Percentiles rank a stretch among this genome's conserved stretches.
Conservation (phyloP, 257 asterid species). For the Eucommia ulmoides region DNA sequence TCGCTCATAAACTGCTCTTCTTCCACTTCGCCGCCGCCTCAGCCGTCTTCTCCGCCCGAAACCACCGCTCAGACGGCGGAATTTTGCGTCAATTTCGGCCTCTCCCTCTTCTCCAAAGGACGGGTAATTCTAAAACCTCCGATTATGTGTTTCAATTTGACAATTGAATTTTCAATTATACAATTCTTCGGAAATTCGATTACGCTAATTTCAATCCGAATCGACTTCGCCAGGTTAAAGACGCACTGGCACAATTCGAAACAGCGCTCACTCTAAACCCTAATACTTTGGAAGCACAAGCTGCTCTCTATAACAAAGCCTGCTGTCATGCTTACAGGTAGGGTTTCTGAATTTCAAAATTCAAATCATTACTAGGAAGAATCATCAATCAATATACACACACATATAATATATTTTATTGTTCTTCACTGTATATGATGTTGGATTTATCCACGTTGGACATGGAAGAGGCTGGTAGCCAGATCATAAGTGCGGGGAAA, state of each 20-base stretch:
- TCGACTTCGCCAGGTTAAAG: conserved; percentile 49
- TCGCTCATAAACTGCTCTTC: conserved; percentile 36
- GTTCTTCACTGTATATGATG: no score
- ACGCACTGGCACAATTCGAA: conserved; percentile 79
- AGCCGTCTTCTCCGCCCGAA: conserved; percentile 38
- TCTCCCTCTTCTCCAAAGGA: conserved; percentile 74
- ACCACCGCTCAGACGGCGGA: conserved; percentile 47
- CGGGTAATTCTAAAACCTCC: conserved; percentile 38
- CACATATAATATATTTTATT: no score
- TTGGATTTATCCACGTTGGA: no score
- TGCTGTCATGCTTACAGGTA: conserved; percentile 98
- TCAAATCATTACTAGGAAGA: no score
- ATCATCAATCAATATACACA: no score
- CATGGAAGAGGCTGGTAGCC: no score
- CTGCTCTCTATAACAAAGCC: conserved; percentile 93
- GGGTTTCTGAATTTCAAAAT: no score
- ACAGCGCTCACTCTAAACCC: conserved; percentile 84
- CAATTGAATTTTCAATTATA: neutral
- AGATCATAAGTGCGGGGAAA: no score
- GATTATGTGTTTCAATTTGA: neutral
- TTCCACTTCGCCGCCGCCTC: conserved; percentile 26
- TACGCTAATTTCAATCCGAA: neutral
- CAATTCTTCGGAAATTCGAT: no score
- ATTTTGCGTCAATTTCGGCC: conserved; percentile 78
- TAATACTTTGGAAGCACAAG: conserved; percentile 69